Conservation (phyloP, 2,329 filamentous ascomycete species). For the Arthrinium phaeospermum region DNA sequence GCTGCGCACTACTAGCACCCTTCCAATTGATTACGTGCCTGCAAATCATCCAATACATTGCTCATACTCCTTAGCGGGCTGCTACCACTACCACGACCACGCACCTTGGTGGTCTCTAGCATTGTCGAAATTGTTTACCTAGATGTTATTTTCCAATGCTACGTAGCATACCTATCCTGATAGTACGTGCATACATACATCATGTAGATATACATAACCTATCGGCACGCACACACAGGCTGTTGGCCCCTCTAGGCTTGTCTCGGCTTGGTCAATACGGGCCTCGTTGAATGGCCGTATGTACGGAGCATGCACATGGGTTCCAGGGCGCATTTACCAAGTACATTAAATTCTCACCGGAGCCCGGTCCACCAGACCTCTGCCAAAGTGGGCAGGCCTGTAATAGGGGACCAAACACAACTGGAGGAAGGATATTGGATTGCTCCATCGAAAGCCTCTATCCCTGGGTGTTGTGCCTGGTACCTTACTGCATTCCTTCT, state of each 20-base stretch:
- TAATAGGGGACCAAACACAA: constrained; percentile 15
- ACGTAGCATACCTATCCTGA: not conserved
- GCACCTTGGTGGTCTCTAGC: not conserved
- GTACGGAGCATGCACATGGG: not conserved
- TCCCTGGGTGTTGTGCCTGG: not conserved
- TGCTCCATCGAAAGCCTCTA: not conserved
- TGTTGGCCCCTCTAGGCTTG: not conserved
- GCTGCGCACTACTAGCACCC: not conserved
- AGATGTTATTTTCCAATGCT: not conserved
- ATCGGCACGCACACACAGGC: not conserved
- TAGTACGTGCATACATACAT: not conserved
- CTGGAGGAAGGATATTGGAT: constrained; percentile 8
- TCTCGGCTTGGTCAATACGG: not conserved
- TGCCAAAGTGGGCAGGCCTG: not conserved
- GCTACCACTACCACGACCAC: not conserved
- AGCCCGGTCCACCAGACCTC: not conserved
- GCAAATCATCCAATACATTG: not conserved
- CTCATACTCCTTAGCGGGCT: not conserved
- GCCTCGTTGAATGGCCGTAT: not conserved
- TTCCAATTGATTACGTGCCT: not conserved
- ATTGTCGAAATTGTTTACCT: not conserved
- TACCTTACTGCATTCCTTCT: not conserved
- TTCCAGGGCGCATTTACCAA: not conserved
- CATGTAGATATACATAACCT: not conserved
- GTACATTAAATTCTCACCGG: not conserved